Conservation (phyloP, 2,329 filamentous ascomycete genomes). For the Trichoderma breve region DNA sequence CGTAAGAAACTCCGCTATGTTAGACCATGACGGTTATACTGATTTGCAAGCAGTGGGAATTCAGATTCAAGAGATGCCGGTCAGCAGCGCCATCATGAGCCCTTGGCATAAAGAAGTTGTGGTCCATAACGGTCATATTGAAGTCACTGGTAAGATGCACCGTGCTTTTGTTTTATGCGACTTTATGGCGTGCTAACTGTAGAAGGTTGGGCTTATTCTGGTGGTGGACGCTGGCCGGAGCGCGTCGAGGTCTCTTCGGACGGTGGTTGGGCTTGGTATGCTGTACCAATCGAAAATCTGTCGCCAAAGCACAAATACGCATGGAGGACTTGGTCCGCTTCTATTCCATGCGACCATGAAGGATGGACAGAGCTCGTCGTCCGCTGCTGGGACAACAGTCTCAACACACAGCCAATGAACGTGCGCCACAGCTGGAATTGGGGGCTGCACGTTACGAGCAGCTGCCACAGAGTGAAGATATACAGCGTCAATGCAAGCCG, state of each 20-base stretch:
- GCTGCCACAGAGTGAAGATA: slow-evolving; percentile 58
- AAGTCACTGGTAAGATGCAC: neutral
- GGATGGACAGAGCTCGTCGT: slow-evolving; percentile 60
- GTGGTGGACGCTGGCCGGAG: slow-evolving; percentile 58
- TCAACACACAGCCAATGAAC: slow-evolving; percentile 59
- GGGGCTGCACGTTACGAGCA: slow-evolving; percentile 64
- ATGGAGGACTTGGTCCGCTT: slow-evolving; percentile 64
- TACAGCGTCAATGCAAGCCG: slow-evolving; percentile 60
- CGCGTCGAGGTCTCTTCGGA: slow-evolving; percentile 63
- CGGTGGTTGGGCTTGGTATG: slow-evolving; percentile 64
- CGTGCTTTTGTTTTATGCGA: neutral
- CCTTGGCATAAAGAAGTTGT: slow-evolving; percentile 60
- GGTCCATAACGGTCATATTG: slow-evolving; percentile 58
- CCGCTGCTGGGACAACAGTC: slow-evolving; percentile 60
- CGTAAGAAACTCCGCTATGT: neutral
- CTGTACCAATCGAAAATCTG: slow-evolving; percentile 58
- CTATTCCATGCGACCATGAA: slow-evolving; percentile 61
- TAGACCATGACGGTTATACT: neutral
- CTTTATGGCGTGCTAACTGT: neutral
- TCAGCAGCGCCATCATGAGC: slow-evolving; percentile 64
- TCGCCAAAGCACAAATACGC: slow-evolving; percentile 61
- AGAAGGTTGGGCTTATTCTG: slow-evolving; percentile 57
- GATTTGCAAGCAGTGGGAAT: slow-evolving; percentile 53
- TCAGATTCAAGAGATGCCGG: slow-evolving; percentile 71
- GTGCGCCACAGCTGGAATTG: slow-evolving; percentile 61